Evolutionary conservation across 805 yeast genomes (phyloP).

Genomic region (Kockiozyma suomiensis): DNA sequence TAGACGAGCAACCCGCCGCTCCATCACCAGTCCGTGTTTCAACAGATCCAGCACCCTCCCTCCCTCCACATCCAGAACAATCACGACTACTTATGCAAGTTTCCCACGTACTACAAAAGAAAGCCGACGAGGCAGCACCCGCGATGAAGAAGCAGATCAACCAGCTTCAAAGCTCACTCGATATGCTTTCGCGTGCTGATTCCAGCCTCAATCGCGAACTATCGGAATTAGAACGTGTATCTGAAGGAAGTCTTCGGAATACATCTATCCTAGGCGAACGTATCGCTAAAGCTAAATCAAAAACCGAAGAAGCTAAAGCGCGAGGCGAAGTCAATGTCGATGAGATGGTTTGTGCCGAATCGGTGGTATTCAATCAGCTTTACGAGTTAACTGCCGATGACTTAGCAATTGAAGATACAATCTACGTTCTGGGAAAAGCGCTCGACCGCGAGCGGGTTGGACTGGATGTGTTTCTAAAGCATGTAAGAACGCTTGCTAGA

Average conservation of each 20-base stretch:
- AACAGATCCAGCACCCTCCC: slow-evolving; percentile 12
- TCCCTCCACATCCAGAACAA: slow-evolving; percentile 47
- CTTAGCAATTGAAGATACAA: slow-evolving; percentile 70
- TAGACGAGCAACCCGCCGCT: neutral
- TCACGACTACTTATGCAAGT: slow-evolving; percentile 37
- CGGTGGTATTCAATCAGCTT: slow-evolving; percentile 60
- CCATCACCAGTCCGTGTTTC: neutral
- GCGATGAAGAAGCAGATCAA: slow-evolving; percentile 37
- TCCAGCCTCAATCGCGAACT: slow-evolving; percentile 45
- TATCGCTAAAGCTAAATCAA: slow-evolving; percentile 37
- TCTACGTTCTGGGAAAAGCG: slow-evolving; percentile 58
- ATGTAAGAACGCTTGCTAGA: slow-evolving; percentile 59
- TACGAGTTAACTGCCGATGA: slow-evolving; percentile 67
- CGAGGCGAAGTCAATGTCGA: slow-evolving; percentile 43
- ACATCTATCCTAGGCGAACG: slow-evolving; percentile 23
- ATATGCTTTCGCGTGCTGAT: slow-evolving; percentile 44
- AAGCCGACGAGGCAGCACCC: slow-evolving; percentile 36
- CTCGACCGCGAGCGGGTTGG: slow-evolving; percentile 53
- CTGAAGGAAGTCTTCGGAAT: slow-evolving; percentile 48
- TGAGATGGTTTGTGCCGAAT: slow-evolving; percentile 53
- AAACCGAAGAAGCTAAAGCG: slow-evolving; percentile 41
- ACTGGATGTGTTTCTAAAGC: slow-evolving; percentile 49
- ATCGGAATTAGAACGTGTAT: slow-evolving; percentile 33
- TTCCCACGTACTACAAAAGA: slow-evolving; percentile 35
- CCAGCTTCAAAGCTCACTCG: slow-evolving; percentile 43